Conservation (phyloP, 2,329 filamentous ascomycete species). For the Colletotrichum karsti region DNA sequence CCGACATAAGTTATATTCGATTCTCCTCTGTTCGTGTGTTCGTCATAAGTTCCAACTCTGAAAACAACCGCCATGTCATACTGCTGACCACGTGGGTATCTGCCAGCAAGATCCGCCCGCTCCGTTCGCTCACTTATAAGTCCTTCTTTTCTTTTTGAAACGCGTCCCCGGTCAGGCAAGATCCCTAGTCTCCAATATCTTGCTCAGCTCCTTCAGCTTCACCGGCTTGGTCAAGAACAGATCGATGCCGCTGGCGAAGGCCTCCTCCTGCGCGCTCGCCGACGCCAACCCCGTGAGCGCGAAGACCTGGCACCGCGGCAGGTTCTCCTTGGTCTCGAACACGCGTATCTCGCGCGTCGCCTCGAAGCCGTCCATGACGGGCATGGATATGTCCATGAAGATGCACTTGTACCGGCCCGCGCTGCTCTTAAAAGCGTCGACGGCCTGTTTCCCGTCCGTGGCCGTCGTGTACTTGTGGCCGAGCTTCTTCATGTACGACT, state of each 20-base stretch:
- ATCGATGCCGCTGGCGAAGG: slow-evolving; percentile 61
- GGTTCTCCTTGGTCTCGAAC: slow-evolving; percentile 51
- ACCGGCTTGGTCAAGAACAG: slow-evolving; percentile 65
- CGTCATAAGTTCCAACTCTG: no score
- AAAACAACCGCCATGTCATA: background rate
- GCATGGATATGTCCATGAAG: slow-evolving; percentile 65
- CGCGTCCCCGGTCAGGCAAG: background rate
- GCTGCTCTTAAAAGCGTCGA: slow-evolving; percentile 37
- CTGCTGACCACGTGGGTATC: background rate
- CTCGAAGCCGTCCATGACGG: slow-evolving; percentile 62
- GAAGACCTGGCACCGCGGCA: slow-evolving; percentile 55
- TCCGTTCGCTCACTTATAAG: background rate
- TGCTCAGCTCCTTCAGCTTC: slow-evolving; percentile 47
- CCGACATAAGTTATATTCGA: no score
- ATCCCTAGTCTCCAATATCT: slow-evolving; percentile 1
- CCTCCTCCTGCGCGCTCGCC: slow-evolving; percentile 58
- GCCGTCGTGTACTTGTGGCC: slow-evolving; percentile 39
- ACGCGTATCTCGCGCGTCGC: slow-evolving; percentile 59
- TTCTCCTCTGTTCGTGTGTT: no score
- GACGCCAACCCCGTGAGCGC: slow-evolving; percentile 63
- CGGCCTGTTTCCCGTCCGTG: slow-evolving; percentile 43
- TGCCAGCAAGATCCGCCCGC: background rate
- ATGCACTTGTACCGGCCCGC: slow-evolving; percentile 38
- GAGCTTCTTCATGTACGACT: slow-evolving; percentile 44
- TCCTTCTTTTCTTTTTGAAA: background rate